Conservation (phyloP, 73 alveolate species). For the Blepharisma japonicum region DNA sequence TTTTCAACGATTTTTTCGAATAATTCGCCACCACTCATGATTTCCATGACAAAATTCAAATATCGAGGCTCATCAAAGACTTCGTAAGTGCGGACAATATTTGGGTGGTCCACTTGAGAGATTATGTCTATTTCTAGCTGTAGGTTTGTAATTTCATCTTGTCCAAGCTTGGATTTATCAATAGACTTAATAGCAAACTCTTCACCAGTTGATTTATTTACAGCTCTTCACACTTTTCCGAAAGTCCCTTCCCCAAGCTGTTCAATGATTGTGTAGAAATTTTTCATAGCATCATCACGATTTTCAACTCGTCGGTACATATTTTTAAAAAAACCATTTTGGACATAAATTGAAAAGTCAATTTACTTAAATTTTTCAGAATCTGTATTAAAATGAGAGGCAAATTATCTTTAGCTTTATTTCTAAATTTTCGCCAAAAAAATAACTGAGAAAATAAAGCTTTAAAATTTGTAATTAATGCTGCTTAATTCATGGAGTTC, state of each 20-base stretch:
- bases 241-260: slow-evolving; percentile 64
- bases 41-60: slow-evolving; percentile 70
- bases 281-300: not conserved
- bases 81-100: slow-evolving; percentile 69
- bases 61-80: slow-evolving; percentile 69
- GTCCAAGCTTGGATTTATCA: slow-evolving; percentile 63
- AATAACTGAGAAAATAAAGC: too few relatives aligned
- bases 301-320: slow-evolving; percentile 2
- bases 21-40: slow-evolving; percentile 87
- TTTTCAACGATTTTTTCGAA: slow-evolving; percentile 93
- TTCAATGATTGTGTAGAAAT: slow-evolving; percentile 29
- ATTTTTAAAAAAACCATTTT: not conserved
- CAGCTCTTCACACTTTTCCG: slow-evolving; percentile 64
- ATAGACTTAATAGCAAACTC: slow-evolving; percentile 78
- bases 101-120: slow-evolving; percentile 83
- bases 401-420: too few relatives aligned
- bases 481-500: too few relatives aligned
- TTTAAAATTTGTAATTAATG: too few relatives aligned
- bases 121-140: slow-evolving; percentile 76
- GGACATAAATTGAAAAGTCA: too few relatives aligned
- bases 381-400: too few relatives aligned
- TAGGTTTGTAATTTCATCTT: slow-evolving; percentile 64
- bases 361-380: too few relatives aligned
- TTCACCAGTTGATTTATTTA: slow-evolving; percentile 68
- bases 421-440: too few relatives aligned